Base-by-base conservation (phyloP, 192 early-diverging fungal genomes). In the Entomortierella beljakovae region DNA sequence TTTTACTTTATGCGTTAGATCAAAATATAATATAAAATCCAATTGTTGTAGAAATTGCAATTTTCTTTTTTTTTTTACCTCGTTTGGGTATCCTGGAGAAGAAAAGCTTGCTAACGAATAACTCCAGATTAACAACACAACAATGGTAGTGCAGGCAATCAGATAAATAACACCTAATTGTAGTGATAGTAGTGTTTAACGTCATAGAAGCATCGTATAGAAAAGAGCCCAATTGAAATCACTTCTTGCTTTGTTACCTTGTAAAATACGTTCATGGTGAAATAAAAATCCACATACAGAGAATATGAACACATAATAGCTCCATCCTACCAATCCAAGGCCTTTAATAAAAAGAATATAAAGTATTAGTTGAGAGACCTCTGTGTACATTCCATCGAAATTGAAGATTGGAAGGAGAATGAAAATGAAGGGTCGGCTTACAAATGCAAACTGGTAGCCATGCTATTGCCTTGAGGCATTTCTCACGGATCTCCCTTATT, bases 81-180 rank as follows among this genome's bases (percentile, higher is more conserved):
- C 71, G 29, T 66, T 68, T 0, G 81, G 76, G 48, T 59, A 67
- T 22, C 82, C 82, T 38, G 82, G 76, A 0, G 75, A 74, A 2
- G 51, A 48, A 13, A 80, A 80, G 37, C 55, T 61, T 26, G 76
- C 82, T 13, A 75, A 20, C 18, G 58, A 66, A 42, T 80, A 83
- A 56, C 82, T 75, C 82, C 82, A 83, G 31, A 75, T 13, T 23
- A 75, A 50, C 10, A 83, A 49, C 7, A 70, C 38, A 6, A 67
- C 34, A 7, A 77, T 68, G 10, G 46, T 61, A 1, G 66, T 67
- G 0, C 57, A 35, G 35, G 43, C 38, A 35, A 48, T 9, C 16
- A 68, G 7, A 42, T 68, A 77, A 11, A 59, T 38, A 10, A 46
- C 31, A 9, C 73, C 73, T 77, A 69, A 1, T n/a, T n/a, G n/a